Evolutionary conservation across 2,329 filamentous ascomycete genomes (phyloP).

Genomic region (Zasmidium citrigriseum): DNA sequence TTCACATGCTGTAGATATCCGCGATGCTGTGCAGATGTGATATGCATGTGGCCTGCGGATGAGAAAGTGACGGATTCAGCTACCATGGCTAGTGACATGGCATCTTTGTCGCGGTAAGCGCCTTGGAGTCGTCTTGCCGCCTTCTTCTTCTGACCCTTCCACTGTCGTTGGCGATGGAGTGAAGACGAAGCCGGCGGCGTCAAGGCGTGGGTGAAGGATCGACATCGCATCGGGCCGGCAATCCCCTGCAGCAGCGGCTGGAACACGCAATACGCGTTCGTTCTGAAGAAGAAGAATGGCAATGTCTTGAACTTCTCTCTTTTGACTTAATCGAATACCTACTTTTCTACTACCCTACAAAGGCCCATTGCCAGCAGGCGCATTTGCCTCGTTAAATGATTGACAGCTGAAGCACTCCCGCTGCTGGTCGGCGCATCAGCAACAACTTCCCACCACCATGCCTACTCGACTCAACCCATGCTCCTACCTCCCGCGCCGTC

Average conservation of each 20-base stretch:
- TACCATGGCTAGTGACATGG: background rate
- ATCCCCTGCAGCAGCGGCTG: too few relatives aligned
- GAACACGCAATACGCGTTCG: too few relatives aligned
- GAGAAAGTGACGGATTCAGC: background rate
- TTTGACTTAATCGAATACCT: background rate
- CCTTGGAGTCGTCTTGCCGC: background rate
- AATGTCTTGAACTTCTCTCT: background rate
- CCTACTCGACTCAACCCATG: constrained; percentile 34
- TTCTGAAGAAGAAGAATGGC: background rate
- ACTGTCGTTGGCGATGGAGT: background rate
- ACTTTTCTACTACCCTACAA: too few relatives aligned
- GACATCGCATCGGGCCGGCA: too few relatives aligned
- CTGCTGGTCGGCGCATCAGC: constrained; percentile 10
- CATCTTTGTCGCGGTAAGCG: background rate
- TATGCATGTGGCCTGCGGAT: background rate
- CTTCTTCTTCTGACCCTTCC: background rate
- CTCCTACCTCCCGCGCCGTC: constrained; percentile 46
- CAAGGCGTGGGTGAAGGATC: too few relatives aligned
- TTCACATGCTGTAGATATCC: background rate
- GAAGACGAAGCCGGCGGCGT: too few relatives aligned
- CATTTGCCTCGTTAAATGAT: background rate
- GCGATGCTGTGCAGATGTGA: background rate
- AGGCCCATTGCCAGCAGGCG: background rate
- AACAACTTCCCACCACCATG: constrained; percentile 18
- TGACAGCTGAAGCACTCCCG: background rate